Percentiles rank a stretch among this genome's conserved stretches.
Evolutionary conservation across 2,329 filamentous ascomycete species (phyloP).

Genomic region (Xylariaceae sp.): DNA sequence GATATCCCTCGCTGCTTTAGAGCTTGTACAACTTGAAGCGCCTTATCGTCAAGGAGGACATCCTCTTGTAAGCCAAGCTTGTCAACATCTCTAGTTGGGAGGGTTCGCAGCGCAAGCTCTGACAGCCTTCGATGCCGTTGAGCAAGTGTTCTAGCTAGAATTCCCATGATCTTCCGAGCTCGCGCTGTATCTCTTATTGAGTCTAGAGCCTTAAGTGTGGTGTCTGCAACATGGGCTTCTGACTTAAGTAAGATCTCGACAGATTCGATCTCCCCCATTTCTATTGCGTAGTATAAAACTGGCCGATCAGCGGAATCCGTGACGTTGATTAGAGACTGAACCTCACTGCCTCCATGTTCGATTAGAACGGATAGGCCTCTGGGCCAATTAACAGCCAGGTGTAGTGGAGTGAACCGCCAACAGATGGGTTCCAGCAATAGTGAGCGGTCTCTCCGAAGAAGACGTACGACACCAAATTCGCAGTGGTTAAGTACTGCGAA

Average conservation of each 20-base stretch:
- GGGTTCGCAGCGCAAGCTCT: slow-evolving; percentile 3
- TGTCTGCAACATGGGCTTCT: neutral
- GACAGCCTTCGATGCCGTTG: neutral
- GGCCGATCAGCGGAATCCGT: rapidly evolving
- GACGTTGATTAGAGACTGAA: slow-evolving; percentile 6
- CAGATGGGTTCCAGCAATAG: neutral
- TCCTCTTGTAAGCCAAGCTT: neutral
- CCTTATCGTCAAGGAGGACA: slow-evolving; percentile 6
- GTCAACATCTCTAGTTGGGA: neutral
- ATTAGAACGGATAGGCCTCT: slow-evolving; percentile 10
- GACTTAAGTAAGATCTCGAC: neutral
- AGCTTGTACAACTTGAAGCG: slow-evolving; percentile 1
- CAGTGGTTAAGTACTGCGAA: neutral
- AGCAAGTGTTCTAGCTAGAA: slow-evolving; percentile 1
- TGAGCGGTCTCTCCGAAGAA: slow-evolving; percentile 3
- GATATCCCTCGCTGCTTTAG: neutral
- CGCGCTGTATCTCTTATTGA: neutral
- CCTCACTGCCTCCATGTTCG: neutral
- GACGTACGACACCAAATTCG: neutral
- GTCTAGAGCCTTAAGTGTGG: neutral
- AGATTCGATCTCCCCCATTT: neutral
- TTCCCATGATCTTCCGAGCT: neutral
- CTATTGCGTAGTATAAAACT: neutral
- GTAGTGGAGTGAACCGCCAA: neutral
- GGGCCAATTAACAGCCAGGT: slow-evolving; percentile 12